Conservation (phyloP, 352 stramenopile species). For the Globisporangium alternatum region DNA sequence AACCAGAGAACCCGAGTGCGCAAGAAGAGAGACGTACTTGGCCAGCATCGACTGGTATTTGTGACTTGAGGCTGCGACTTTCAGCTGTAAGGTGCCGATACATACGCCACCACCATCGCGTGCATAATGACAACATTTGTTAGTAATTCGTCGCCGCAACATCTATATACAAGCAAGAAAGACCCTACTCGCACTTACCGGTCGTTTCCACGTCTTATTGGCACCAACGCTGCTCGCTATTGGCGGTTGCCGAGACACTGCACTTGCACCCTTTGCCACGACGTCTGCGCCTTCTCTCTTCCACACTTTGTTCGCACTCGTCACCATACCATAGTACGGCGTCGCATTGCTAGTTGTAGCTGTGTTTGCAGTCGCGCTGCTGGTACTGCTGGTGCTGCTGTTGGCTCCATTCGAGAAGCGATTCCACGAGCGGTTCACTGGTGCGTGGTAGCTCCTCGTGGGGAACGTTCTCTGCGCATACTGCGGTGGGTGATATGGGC, state of each 20-base stretch:
- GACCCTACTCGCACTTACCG: constrained; percentile 16
- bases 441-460: constrained; percentile 10
- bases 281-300: constrained; percentile 22
- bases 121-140: neutral
- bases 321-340: neutral
- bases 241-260: neutral
- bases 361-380: neutral
- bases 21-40: constrained; percentile 9
- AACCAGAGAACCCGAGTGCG: neutral
- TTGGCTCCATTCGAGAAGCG: constrained; percentile 15
- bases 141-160: neutral
- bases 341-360: neutral
- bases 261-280: neutral
- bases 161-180: neutral
- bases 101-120: neutral
- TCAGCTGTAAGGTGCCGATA: constrained; percentile 5
- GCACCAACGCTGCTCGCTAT: neutral
- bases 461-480: constrained; percentile 5
- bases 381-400: neutral
- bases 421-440: constrained; percentile 48
- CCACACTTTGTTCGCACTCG: constrained; percentile 64
- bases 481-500: neutral
- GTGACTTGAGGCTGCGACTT: constrained; percentile 10
- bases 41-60: constrained; percentile 7
- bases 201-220: constrained; percentile 35